Evolutionary conservation across 202 grass and related monocot genomes (phyloP), one percentile per base, ranked within the genome.

Genomic region (Zoysia matrella): DNA sequence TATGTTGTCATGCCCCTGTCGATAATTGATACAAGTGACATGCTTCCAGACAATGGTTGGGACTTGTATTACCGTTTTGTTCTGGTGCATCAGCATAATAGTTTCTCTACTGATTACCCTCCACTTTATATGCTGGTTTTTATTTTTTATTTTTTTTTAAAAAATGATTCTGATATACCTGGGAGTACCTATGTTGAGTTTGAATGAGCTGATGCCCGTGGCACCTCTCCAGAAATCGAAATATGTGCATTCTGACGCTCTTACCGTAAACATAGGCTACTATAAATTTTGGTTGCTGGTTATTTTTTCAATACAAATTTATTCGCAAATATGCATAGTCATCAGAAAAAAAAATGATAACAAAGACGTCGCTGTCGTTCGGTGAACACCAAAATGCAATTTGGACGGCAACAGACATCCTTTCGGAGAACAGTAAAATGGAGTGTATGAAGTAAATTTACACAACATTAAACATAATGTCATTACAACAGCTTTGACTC

Each of bases 11-110:
- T 90, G 65, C 11, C 44, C 74, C 45, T 57, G 63, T 66, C 8
- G 75, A 71, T 78, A 89, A 80, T 74, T 77, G 60, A 52, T 14
- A 73, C 50, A 87, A 69, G 7, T 79, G 50, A 76, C 39, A 74
- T 81, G 66, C 50, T 78, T 87, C 46, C 54, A 52, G 64, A 87
- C 76, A 43, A 52, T 60, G 40, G 44, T 36, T 42, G 65, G 4
- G n/a, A 2, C 44, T 45, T 78, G 46, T 74, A 54, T 68, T 42
- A 49, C 8, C 40, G 22, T 0, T 36, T 36, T 7, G 46, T 78
- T 75, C 30, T 64, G 40, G 48, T 86, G 30, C 42, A 74, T 74
- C 42, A 69, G 30, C 62, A 64, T 47, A 85, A 60, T 41, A 62
- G 53, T 39, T 47, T 52, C n/a, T 40, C 22, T 15, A n/a, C 44